Evolutionary conservation across 371 early-diverging fungal genomes (phyloP).

Genomic region (Mortierella sp.): DNA sequence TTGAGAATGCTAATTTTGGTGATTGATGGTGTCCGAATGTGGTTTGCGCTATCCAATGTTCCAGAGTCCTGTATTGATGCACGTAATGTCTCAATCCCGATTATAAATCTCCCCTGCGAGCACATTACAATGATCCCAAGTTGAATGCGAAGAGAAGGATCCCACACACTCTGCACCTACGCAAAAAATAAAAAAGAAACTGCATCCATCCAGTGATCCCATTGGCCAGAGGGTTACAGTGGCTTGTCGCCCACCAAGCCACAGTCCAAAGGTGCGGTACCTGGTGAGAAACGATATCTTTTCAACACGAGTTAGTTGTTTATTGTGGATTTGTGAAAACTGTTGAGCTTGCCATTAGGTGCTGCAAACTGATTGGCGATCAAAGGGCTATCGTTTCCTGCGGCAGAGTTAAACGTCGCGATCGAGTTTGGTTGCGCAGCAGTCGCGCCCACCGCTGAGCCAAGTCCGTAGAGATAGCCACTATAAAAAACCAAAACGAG

Average conservation of each 20-base stretch:
- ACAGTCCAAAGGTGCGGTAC: too few species aligned
- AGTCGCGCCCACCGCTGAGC: slow-evolving; percentile 52
- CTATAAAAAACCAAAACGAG: slow-evolving; percentile 7
- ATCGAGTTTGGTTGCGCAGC: slow-evolving; percentile 52
- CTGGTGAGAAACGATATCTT: too few species aligned
- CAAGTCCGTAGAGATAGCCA: slow-evolving; percentile 56
- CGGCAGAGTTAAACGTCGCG: slow-evolving; percentile 53
- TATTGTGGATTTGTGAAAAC: slow-evolving; percentile 34
- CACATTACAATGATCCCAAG: slow-evolving; percentile 39
- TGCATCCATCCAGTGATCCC: slow-evolving; percentile 6
- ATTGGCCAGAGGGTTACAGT: neutral
- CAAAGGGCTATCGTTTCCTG: slow-evolving; percentile 54
- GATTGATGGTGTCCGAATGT: neutral
- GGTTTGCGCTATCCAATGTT: neutral
- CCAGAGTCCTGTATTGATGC: neutral
- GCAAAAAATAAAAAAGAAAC: slow-evolving; percentile 2
- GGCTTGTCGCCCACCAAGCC: too few species aligned
- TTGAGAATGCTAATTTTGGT: neutral
- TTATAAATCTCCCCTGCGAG: too few species aligned
- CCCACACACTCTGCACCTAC: neutral
- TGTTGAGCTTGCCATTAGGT: slow-evolving; percentile 46
- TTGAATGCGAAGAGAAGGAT: slow-evolving; percentile 44
- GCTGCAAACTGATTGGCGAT: slow-evolving; percentile 44
- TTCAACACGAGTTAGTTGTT: too few species aligned
- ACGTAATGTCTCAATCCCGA: too few species aligned